phyloP scores from a whole-genome alignment of 768 basidiomycete genomes.

The Strobilomyces confusus region DNA sequence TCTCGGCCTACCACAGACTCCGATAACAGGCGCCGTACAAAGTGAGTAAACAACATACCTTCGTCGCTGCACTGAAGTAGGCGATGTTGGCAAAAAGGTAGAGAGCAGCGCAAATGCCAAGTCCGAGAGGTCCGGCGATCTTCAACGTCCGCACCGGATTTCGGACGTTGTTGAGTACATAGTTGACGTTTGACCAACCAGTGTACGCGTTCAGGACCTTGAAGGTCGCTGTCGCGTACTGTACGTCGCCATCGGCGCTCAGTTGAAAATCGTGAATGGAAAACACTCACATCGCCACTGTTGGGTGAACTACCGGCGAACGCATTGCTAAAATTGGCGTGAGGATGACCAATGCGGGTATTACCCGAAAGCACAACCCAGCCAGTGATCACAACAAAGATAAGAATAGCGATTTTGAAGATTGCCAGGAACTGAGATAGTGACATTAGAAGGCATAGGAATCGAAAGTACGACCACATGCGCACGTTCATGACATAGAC shows the following conservation, averaged over 20 bases:
- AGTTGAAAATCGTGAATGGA: neutral
- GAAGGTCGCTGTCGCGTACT: constrained; percentile 63
- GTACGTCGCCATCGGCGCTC: neutral
- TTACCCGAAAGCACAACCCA: constrained; percentile 59
- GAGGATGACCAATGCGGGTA: constrained; percentile 53
- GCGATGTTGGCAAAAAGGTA: constrained; percentile 57
- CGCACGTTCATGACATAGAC: constrained; percentile 54
- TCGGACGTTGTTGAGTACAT: constrained; percentile 55
- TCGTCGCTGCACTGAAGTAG: constrained; percentile 43
- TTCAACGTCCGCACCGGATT: constrained; percentile 58
- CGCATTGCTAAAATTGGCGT: constrained; percentile 52
- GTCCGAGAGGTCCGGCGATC: constrained; percentile 56
- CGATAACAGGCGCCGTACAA: neutral
- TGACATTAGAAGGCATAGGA: constrained; percentile 10
- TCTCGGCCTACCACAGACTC: constrained; percentile 35
- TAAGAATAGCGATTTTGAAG: constrained; percentile 52
- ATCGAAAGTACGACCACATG: neutral
- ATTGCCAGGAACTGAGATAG: constrained; percentile 38
- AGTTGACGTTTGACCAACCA: constrained; percentile 59
- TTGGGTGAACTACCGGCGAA: constrained; percentile 55
- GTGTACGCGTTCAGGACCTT: constrained; percentile 50
- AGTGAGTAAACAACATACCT: constrained; percentile 5
- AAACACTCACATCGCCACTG: constrained; percentile 40
- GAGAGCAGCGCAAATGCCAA: constrained; percentile 48
- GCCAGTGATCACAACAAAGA: constrained; percentile 55